Evolutionary conservation across 1,139 yeast genomes (phyloP).

Genomic region (Ashbya aceris): DNA sequence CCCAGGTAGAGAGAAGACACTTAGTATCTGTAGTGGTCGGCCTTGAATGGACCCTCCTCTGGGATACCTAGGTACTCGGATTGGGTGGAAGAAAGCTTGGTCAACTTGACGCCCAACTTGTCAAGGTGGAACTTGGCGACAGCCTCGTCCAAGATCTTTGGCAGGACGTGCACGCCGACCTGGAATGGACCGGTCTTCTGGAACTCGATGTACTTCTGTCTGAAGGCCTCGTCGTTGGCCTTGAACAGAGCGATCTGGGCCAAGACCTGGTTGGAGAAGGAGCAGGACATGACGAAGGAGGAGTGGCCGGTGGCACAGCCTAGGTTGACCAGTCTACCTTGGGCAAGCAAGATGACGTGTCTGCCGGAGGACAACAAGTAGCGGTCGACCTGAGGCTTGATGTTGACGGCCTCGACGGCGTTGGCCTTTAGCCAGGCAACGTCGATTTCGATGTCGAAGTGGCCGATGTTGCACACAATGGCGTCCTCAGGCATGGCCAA

Average conservation of each 20-base stretch:
- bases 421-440: constrained; percentile 95
- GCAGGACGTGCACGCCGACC: constrained; percentile 92
- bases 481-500: constrained; percentile 97
- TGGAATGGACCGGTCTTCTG: constrained; percentile 86
- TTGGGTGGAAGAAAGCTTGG: constrained; percentile 71
- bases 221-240: constrained; percentile 75
- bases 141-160: constrained; percentile 97
- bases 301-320: constrained; percentile 99
- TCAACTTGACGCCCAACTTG: constrained; percentile 88
- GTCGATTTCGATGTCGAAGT: constrained; percentile 97
- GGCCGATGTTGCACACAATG: constrained; percentile 99
- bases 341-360: constrained; percentile 94
- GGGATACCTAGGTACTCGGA: constrained; percentile 94
- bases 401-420: constrained; percentile 86
- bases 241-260: constrained; percentile 99
- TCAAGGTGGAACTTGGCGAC: constrained; percentile 96
- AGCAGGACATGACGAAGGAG: constrained; percentile 98
- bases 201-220: constrained; percentile 77
- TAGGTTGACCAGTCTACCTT: constrained; percentile 98
- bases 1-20: background rate
- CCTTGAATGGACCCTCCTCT: constrained; percentile 94
- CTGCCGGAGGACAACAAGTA: constrained; percentile 83
- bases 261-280: constrained; percentile 98
- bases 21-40: constrained; percentile 97
- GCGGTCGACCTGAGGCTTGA: constrained; percentile 99